These are phyloP conservation scores for Orbilia blumenaviensis DNA, from an alignment of 2,329 filamentous ascomycete genomes.

Conservation along the genomic window DNA sequence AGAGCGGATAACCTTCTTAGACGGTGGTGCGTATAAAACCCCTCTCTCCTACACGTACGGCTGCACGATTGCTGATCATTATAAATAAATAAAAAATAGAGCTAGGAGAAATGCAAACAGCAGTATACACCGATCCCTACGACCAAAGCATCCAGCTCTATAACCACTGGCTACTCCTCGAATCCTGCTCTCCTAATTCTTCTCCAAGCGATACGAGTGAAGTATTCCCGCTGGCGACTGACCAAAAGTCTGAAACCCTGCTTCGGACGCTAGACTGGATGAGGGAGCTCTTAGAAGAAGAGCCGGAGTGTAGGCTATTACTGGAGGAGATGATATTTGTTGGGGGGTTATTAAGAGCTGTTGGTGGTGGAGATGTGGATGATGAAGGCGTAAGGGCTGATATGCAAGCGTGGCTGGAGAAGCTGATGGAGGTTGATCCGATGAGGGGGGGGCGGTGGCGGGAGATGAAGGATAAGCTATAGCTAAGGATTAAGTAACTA, in stretches of 20 bases:
- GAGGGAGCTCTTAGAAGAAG: constrained; percentile 69
- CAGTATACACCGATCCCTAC: constrained; percentile 86
- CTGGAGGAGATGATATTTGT: constrained; percentile 48
- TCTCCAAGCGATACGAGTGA: constrained; percentile 66
- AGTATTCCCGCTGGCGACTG: constrained; percentile 72
- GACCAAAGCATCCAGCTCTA: constrained; percentile 99
- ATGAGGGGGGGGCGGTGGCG: constrained; percentile 44
- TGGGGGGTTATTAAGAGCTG: background rate
- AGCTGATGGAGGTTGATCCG: constrained; percentile 36
- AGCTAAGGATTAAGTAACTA: too few relatives aligned
- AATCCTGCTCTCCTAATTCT: constrained; percentile 68
- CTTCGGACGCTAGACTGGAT: constrained; percentile 77
- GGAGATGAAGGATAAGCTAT: constrained; percentile 21
- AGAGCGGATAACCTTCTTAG: constrained; percentile 74
- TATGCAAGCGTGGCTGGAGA: constrained; percentile 30
- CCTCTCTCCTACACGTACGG: background rate
- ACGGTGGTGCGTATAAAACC: constrained; percentile 69
- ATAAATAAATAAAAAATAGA: constrained; percentile 65
- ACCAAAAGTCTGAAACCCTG: constrained; percentile 71
- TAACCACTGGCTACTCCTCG: constrained; percentile 75
- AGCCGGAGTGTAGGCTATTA: constrained; percentile 40
- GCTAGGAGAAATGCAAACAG: constrained; percentile 76
- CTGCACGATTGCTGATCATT: background rate
- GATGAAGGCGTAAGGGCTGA: constrained; percentile 8
- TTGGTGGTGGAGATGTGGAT: background rate